These are phyloP conservation scores for Starmerella sp. DNA, from an alignment of 805 yeast genomes.

Conservation along the genomic window DNA sequence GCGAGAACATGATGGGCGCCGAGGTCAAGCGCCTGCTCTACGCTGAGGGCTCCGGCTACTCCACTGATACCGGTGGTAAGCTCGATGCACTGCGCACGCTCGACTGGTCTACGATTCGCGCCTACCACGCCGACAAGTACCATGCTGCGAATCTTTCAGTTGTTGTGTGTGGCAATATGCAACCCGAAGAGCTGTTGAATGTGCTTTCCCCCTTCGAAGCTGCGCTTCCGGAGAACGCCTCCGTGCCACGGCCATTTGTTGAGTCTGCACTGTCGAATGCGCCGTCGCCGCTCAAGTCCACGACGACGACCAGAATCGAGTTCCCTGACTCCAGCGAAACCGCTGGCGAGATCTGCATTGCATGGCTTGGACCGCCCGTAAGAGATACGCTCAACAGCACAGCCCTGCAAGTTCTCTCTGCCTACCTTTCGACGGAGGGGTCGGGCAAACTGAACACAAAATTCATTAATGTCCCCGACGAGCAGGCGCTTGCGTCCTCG, in stretches of 20 bases:
- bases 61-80: constrained; percentile 90
- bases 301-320: constrained; percentile 42
- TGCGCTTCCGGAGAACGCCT: constrained; percentile 24
- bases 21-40: constrained; percentile 26
- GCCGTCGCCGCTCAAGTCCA: constrained; percentile 33
- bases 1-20: constrained; percentile 46
- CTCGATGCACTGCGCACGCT: constrained; percentile 63
- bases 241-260: constrained; percentile 59
- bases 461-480: constrained; percentile 60
- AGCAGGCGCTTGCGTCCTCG: constrained; percentile 62
- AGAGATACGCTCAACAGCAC: constrained; percentile 41
- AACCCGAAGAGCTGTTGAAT: constrained; percentile 55
- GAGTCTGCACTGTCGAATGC: constrained; percentile 38
- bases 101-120: constrained; percentile 59
- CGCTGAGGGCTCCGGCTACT: constrained; percentile 60
- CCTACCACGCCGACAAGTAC: constrained; percentile 62
- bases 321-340: constrained; percentile 88
- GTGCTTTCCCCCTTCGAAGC: constrained; percentile 52
- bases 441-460: constrained; percentile 60
- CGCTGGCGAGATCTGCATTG: constrained; percentile 58
- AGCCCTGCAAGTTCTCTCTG: constrained; percentile 61
- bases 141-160: constrained; percentile 76
- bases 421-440: constrained; percentile 66
- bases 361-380: constrained; percentile 74
- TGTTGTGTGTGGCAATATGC: constrained; percentile 75